Conservation (phyloP, 257 asterid species). For the Solanum sejunctum region DNA sequence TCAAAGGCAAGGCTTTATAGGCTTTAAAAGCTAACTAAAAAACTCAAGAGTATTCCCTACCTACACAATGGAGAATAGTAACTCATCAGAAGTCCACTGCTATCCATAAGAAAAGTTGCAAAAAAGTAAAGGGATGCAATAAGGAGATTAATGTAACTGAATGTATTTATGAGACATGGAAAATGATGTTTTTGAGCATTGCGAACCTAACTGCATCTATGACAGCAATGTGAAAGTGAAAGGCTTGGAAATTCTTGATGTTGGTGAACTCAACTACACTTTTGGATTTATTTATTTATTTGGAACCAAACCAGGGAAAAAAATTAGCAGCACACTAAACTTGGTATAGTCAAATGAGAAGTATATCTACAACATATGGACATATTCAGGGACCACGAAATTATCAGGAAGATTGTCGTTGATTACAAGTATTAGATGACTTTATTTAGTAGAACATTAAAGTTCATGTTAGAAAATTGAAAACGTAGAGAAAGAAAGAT, state of each 20-base stretch:
- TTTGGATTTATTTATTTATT: neutral
- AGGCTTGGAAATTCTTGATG: no score
- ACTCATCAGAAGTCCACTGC: neutral
- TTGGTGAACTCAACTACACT: neutral
- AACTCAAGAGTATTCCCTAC: neutral
- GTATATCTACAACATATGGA: neutral
- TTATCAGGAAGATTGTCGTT: neutral
- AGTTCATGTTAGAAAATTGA: neutral
- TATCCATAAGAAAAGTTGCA: neutral
- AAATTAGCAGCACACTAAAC: neutral
- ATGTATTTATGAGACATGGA: neutral
- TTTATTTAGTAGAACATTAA: neutral
- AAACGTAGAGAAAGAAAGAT: neutral
- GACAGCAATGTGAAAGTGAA: no score
- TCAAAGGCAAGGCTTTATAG: neutral
- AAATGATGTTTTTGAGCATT: neutral
- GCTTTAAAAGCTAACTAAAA: neutral
- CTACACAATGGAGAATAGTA: neutral
- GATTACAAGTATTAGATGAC: neutral
- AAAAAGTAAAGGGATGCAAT: neutral
- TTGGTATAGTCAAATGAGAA: neutral
- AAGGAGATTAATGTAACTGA: neutral
- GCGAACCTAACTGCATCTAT: no score
- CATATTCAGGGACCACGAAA: neutral
- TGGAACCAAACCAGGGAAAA: neutral